A percentile compares a stretch with the other conserved stretches of the same genome.
phyloP scores from a whole-genome alignment of 1,284 basidiomycete species.

The Boletus sp. region DNA sequence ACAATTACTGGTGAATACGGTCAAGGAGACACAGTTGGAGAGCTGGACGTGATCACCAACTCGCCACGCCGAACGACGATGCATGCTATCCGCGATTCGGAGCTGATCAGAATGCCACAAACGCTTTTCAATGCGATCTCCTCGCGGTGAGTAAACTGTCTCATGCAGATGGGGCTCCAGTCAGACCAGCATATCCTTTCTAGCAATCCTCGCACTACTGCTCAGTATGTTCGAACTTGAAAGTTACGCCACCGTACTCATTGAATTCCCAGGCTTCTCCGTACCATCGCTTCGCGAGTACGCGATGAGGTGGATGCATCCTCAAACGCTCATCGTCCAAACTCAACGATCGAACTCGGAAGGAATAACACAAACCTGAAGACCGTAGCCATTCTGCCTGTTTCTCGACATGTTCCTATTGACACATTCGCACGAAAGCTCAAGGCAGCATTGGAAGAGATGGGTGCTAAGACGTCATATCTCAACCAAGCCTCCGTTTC shows the following conservation, averaged over 20 bases:
- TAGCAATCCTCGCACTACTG: slow-evolving; percentile 92
- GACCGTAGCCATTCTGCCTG: slow-evolving; percentile 84
- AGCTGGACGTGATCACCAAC: slow-evolving; percentile 96
- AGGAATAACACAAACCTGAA: slow-evolving; percentile 90
- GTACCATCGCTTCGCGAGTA: slow-evolving; percentile 91
- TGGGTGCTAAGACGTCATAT: slow-evolving; percentile 84
- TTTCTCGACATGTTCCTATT: slow-evolving; percentile 79
- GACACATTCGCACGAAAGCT: slow-evolving; percentile 86
- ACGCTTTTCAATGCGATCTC: slow-evolving; percentile 98
- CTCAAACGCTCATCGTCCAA: slow-evolving; percentile 43
- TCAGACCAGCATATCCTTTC: slow-evolving; percentile 7
- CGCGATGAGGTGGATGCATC: slow-evolving; percentile 74
- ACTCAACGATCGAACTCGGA: slow-evolving; percentile 53
- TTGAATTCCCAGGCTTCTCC: slow-evolving; percentile 56
- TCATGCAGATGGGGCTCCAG: background rate
- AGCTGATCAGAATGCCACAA: slow-evolving; percentile 96
- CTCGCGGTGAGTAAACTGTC: slow-evolving; percentile 50
- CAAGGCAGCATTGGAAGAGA: slow-evolving; percentile 81
- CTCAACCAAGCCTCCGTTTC: slow-evolving; percentile 91
- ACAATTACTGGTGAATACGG: slow-evolving; percentile 91
- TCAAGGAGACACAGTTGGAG: slow-evolving; percentile 83
- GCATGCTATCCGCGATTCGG: slow-evolving; percentile 97
- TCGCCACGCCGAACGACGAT: slow-evolving; percentile 86
- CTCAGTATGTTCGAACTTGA: slow-evolving; percentile 59
- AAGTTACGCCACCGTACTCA: slow-evolving; percentile 1